These are phyloP conservation scores for Seminavis robusta DNA, from an alignment of 108 stramenopile genomes.

Conservation along the genomic window DNA sequence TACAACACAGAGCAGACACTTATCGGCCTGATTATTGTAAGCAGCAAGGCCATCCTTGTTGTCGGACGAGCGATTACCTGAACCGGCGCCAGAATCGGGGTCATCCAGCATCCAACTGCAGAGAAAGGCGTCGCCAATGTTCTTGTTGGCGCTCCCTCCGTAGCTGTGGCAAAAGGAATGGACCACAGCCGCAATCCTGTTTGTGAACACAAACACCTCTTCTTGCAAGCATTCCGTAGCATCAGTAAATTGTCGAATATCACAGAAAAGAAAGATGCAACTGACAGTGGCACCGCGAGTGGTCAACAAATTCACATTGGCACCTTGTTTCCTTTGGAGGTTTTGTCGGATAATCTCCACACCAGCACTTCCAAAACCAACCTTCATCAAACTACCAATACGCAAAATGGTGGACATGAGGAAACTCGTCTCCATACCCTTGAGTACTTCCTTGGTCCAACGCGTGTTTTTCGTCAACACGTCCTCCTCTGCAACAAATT, in stretches of 20 bases:
- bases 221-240: conserved; percentile 93
- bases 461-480: conserved; percentile 34
- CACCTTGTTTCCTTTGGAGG: conserved; percentile 62
- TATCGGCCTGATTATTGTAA: conserved; percentile 75
- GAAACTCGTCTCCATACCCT: conserved; percentile 77
- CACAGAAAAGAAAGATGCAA: conserved; percentile 93
- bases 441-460: conserved; percentile 76
- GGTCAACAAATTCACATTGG: conserved; percentile 64
- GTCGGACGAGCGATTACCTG: background rate
- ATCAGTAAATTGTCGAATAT: conserved; percentile 94
- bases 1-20: conserved; percentile 76
- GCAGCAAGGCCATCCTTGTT: conserved; percentile 24
- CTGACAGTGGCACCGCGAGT: conserved; percentile 72
- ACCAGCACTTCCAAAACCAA: conserved; percentile 95
- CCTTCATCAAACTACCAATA: conserved; percentile 91
- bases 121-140: conserved; percentile 94
- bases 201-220: conserved; percentile 95
- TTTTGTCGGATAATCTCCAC: conserved; percentile 90
- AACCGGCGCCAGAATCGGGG: conserved; percentile 9
- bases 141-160: conserved; percentile 91
- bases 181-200: conserved; percentile 88
- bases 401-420: conserved; percentile 89
- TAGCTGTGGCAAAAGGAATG: conserved; percentile 80
- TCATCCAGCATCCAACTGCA: conserved; percentile 81
- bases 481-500: conserved; percentile 60